Base-by-base conservation (phyloP, 306 rosid genomes). In the Acacia acuminata region DNA sequence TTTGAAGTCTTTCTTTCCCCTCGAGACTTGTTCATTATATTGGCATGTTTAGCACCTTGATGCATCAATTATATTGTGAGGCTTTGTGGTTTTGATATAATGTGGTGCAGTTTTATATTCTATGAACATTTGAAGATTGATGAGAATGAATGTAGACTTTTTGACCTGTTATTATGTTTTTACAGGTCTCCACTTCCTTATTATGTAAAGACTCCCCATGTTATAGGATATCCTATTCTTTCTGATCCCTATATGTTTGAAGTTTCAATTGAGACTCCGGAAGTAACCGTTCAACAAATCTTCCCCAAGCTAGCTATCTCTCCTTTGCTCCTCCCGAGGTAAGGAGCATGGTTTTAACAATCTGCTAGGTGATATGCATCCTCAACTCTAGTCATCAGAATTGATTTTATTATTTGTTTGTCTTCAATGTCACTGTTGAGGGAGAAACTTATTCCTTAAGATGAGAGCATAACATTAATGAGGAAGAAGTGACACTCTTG, bases 291-390 rank as follows among this genome's bases (percentile, higher is more conserved):
- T 93, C 98, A 77, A 88, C 85, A 53, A 61, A 56, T 75, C 79
- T 42, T 75, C 88, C 94, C 77, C 90, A 85, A 83, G 56, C 51
- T 81, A 88, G 82, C 92, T 96, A 91, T 84, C 92, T 93, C 38
- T 96, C 99, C 75, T 96, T 96, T 77, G 89, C 98, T 48, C 99
- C 99, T 85, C 97, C 96, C 12, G 99, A 96, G 99, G 99, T 96
- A 87, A 87, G 71, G 20, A 20, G 71, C 77, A 76, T 55, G 83
- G 44, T 44, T 60, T n/a, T n/a, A n/a, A n/a, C n/a, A n/a, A n/a
- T n/a, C n/a, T n/a, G n/a, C n/a, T n/a, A n/a, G n/a, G n/a, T n/a
- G n/a, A n/a, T n/a, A n/a, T n/a, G n/a, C n/a, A n/a, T n/a, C n/a
- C n/a, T n/a, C n/a, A n/a, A n/a, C n/a, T n/a, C n/a, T n/a, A n/a